Evolutionary conservation across 345 rosid genomes (phyloP).

Genomic region (Corchorus olitorius): DNA sequence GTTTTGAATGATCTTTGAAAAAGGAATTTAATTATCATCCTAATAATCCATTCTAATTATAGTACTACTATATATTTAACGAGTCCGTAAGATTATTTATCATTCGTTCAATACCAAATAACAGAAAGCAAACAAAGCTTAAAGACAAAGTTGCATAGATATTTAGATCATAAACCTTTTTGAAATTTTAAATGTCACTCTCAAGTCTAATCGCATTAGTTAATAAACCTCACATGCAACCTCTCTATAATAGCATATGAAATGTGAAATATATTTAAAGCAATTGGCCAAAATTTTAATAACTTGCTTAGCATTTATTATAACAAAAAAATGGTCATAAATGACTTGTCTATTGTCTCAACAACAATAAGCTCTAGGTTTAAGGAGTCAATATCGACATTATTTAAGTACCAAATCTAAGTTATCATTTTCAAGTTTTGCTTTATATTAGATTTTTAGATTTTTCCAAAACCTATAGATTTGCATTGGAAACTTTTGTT

Average conservation of each 20-base stretch:
- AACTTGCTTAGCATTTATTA: neutral
- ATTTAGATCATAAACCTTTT: too few species aligned
- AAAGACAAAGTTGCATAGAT: too few species aligned
- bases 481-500: conserved; percentile 6
- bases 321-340: neutral
- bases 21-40: too few species aligned
- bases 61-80: too few species aligned
- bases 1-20: too few species aligned
- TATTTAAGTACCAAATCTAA: neutral
- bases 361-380: neutral
- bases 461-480: neutral
- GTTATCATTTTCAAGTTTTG: conserved; percentile 5
- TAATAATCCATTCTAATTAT: too few species aligned
- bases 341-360: conserved; percentile 3
- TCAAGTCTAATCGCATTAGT: neutral
- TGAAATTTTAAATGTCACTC: neutral
- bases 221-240: neutral
- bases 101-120: too few species aligned
- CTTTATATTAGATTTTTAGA: neutral
- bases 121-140: too few species aligned
- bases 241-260: neutral
- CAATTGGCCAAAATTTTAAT: too few species aligned
- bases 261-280: neutral
- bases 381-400: neutral
- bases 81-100: too few species aligned